Conservation (phyloP, 164 flowering plant species). For the Macadamia integrifolia region DNA sequence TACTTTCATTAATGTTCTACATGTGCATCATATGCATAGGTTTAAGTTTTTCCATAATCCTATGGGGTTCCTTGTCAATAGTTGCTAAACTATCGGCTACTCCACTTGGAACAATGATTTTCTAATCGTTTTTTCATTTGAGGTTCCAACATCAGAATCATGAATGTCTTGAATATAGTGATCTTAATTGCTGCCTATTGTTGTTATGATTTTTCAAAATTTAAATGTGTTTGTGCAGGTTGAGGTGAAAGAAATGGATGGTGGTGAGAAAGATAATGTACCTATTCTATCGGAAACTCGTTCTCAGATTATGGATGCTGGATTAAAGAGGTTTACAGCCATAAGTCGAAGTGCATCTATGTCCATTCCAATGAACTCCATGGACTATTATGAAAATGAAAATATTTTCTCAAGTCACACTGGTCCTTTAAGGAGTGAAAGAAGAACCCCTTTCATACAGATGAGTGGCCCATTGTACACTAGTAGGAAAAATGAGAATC, state of each 20-base stretch:
- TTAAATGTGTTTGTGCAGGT: constrained; percentile 7
- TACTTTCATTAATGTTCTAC: too few relatives aligned
- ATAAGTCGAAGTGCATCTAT: constrained; percentile 52
- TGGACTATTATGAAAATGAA: constrained; percentile 29
- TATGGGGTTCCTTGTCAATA: too few relatives aligned
- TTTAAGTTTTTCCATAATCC: too few relatives aligned
- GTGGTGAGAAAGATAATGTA: constrained; percentile 48
- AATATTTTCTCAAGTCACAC: constrained; percentile 42
- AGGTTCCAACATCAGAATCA: too few relatives aligned
- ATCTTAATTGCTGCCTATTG: too few relatives aligned
- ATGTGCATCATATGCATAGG: too few relatives aligned
- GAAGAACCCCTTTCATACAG: constrained; percentile 35
- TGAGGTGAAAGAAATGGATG: constrained; percentile 27
- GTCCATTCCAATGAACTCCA: constrained; percentile 34
- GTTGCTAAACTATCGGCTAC: too few relatives aligned
- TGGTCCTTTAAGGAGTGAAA: constrained; percentile 56
- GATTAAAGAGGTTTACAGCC: constrained; percentile 14
- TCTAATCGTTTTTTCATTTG: too few relatives aligned
- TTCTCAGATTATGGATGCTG: constrained; percentile 19
- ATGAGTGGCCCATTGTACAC: constrained; percentile 60
- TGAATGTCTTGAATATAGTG: too few relatives aligned
- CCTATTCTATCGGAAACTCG: constrained; percentile 54
- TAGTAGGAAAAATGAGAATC: constrained; percentile 24
- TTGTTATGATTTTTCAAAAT: too few relatives aligned
- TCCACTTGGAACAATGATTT: too few relatives aligned